Evolutionary conservation across 2,329 filamentous ascomycete species (phyloP).

Genomic region (Xylariaceae sp.): DNA sequence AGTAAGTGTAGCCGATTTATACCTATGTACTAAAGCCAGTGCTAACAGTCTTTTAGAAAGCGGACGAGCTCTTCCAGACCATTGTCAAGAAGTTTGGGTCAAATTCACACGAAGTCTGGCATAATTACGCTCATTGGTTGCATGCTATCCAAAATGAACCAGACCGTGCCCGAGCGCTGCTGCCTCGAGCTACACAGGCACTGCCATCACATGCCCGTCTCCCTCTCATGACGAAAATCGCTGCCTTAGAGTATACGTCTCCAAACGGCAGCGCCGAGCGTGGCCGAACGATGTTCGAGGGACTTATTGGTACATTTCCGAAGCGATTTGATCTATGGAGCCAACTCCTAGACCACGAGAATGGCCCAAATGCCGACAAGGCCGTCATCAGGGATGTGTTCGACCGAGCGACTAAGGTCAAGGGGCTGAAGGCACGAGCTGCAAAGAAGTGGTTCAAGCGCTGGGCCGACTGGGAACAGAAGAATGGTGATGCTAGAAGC

Average conservation of each 20-base stretch:
- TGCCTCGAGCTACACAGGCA: constrained; percentile 80
- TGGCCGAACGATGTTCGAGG: constrained; percentile 91
- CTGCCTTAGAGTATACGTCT: constrained; percentile 85
- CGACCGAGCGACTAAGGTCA: constrained; percentile 68
- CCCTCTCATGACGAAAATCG: constrained; percentile 80
- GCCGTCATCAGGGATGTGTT: constrained; percentile 69
- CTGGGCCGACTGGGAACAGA: constrained; percentile 87
- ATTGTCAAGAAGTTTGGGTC: constrained; percentile 88
- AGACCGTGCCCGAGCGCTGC: constrained; percentile 71
- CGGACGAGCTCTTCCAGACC: constrained; percentile 79
- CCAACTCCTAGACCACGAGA: constrained; percentile 83
- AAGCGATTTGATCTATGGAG: constrained; percentile 94
- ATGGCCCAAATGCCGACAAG: constrained; percentile 46
- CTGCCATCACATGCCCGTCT: constrained; percentile 66
- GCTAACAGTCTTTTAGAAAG: constrained; percentile 59
- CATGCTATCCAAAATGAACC: constrained; percentile 68
- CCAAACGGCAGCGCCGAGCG: constrained; percentile 79
- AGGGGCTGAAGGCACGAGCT: constrained; percentile 73
- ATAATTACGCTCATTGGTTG: constrained; percentile 92
- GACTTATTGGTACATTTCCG: constrained; percentile 75
- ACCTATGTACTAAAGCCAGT: constrained; percentile 1
- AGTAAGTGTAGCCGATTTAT: constrained; percentile 52
- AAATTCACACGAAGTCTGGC: constrained; percentile 75
- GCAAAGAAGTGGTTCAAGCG: constrained; percentile 86
- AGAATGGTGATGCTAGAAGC: constrained; percentile 64